phyloP scores from a whole-genome alignment of 495 filamentous ascomycete genomes.

The Neurospora sp. region DNA sequence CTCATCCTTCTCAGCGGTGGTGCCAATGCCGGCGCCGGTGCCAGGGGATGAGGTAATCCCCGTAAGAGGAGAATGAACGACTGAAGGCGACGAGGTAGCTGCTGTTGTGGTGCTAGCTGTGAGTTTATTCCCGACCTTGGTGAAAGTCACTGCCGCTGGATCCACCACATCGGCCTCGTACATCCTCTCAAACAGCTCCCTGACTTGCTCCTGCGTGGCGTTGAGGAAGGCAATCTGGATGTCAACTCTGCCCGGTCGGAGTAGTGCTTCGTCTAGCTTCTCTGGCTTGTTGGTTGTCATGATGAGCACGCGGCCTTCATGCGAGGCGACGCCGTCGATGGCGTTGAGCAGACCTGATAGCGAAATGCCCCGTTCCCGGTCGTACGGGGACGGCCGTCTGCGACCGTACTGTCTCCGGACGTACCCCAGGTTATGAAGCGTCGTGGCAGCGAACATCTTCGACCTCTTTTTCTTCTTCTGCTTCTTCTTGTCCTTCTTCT shows the following conservation, averaged over 20 bases:
- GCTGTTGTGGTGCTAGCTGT: neutral
- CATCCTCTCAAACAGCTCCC: slow-evolving; percentile 62
- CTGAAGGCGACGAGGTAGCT: neutral
- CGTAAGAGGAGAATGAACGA: neutral
- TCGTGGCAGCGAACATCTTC: slow-evolving; percentile 17
- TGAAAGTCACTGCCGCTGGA: neutral
- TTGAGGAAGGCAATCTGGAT: slow-evolving; percentile 61
- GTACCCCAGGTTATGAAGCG: neutral
- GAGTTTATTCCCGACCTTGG: neutral
- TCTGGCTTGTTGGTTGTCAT: slow-evolving; percentile 81
- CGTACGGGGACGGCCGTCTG: neutral
- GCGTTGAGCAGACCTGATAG: slow-evolving; percentile 74
- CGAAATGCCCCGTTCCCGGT: slow-evolving; percentile 43
- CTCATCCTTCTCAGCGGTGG: neutral
- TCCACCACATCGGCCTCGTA: slow-evolving; percentile 39
- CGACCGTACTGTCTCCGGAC: neutral
- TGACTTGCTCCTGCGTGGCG: slow-evolving; percentile 50
- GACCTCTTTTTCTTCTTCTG: slow-evolving; percentile 23
- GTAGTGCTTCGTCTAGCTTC: slow-evolving; percentile 62
- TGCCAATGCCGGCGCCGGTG: neutral
- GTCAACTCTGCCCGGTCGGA: slow-evolving; percentile 68
- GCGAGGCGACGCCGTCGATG: slow-evolving; percentile 73
- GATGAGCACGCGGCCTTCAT: slow-evolving; percentile 71
- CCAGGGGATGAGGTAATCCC: neutral
- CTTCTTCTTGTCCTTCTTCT: slow-evolving; percentile 5